These are phyloP conservation scores for Phytophthora podocarpi DNA, from an alignment of 352 stramenopile genomes.

Conservation along the genomic window DNA sequence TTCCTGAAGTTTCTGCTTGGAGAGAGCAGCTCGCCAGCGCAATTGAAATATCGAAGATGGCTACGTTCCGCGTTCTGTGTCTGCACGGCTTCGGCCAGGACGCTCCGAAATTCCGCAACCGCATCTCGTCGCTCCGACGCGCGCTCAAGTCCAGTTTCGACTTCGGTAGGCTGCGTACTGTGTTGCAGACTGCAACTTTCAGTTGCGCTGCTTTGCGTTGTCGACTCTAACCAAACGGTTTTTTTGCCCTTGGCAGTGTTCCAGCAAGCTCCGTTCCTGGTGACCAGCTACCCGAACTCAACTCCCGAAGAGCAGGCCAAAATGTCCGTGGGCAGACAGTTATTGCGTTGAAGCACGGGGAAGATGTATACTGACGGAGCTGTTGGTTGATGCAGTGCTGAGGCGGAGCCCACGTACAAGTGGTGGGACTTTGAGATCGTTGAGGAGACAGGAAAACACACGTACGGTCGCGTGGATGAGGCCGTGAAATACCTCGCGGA, in stretches of 20 bases:
- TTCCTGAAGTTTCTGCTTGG: slow-evolving; percentile 29
- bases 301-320: slow-evolving; percentile 46
- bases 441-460: slow-evolving; percentile 45
- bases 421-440: slow-evolving; percentile 76
- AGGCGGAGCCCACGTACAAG: slow-evolving; percentile 61
- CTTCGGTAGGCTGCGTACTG: slow-evolving; percentile 60
- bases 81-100: slow-evolving; percentile 86
- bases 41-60: slow-evolving; percentile 15
- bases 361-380: neutral
- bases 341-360: slow-evolving; percentile 1
- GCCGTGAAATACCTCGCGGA: slow-evolving; percentile 64
- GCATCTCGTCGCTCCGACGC: slow-evolving; percentile 73
- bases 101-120: slow-evolving; percentile 63
- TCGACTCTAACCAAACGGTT: no score
- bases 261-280: slow-evolving; percentile 65
- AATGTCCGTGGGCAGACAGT: slow-evolving; percentile 21
- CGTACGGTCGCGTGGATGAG: slow-evolving; percentile 61
- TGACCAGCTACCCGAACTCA: slow-evolving; percentile 62
- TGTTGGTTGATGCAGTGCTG: slow-evolving; percentile 10
- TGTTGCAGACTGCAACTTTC: no score
- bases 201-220: no score
- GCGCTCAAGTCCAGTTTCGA: slow-evolving; percentile 81
- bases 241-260: slow-evolving; percentile 46
- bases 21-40: neutral
- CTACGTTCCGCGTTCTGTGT: slow-evolving; percentile 76